These are phyloP conservation scores for Mycena vitilis DNA, from an alignment of 768 basidiomycete species.

Conservation along the genomic window DNA sequence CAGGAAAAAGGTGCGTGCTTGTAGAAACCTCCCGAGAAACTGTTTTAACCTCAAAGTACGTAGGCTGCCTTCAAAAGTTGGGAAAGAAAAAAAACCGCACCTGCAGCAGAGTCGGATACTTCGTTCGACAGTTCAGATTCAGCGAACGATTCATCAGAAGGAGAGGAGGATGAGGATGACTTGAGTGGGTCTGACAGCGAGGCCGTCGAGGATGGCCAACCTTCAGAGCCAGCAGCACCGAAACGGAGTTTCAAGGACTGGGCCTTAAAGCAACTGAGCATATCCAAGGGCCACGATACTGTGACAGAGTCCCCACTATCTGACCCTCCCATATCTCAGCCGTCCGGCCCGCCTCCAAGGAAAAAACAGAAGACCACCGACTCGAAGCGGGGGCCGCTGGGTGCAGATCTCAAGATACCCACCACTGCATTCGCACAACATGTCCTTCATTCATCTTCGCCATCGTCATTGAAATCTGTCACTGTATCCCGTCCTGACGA, in stretches of 20 bases:
- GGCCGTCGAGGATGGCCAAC: conserved; percentile 37
- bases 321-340: conserved; percentile 30
- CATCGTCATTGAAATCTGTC: conserved; percentile 55
- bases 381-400: conserved; percentile 81
- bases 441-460: conserved; percentile 43
- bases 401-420: conserved; percentile 76
- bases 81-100: conserved; percentile 46
- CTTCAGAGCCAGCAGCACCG: conserved; percentile 34
- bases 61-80: conserved; percentile 63
- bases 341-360: conserved; percentile 43
- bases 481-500: conserved; percentile 72
- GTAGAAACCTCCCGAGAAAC: conserved; percentile 19
- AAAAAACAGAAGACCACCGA: conserved; percentile 64
- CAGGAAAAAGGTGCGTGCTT: conserved; percentile 54
- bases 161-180: conserved; percentile 38
- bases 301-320: conserved; percentile 31
- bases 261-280: conserved; percentile 83
- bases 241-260: conserved; percentile 85
- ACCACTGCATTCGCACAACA: conserved; percentile 71
- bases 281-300: conserved; percentile 53
- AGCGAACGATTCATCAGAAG: conserved; percentile 61
- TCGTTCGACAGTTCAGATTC: conserved; percentile 87
- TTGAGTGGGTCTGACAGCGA: conserved; percentile 31
- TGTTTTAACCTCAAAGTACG: conserved; percentile 12
- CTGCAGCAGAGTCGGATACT: conserved; percentile 58